Evolutionary conservation across 805 yeast genomes (phyloP).

Genomic region (Metschnikowia lachancei): DNA sequence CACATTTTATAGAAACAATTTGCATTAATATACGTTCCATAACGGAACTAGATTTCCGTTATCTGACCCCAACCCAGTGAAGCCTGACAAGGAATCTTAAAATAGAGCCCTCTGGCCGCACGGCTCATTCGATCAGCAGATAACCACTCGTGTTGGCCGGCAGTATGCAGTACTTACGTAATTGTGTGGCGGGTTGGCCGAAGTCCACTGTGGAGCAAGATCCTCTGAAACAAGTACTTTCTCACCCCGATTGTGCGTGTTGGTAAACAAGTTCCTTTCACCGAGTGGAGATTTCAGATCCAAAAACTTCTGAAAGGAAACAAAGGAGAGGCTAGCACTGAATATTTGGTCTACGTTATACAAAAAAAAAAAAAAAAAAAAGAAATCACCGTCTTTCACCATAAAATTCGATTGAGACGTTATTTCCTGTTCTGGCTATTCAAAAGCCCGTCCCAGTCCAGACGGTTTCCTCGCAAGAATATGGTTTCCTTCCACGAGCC

Average conservation of each 20-base stretch:
- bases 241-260: not conserved
- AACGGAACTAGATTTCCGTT: not conserved
- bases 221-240: not conserved
- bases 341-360: not conserved
- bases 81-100: too few relatives aligned
- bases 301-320: not conserved
- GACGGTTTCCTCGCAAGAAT: not conserved
- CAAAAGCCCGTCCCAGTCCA: constrained; percentile 5
- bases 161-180: constrained; percentile 5
- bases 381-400: not conserved
- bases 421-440: constrained; percentile 11
- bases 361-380: not conserved
- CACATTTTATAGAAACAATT: not conserved
- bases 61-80: too few relatives aligned
- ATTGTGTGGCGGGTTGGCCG: constrained; percentile 1
- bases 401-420: constrained; percentile 11
- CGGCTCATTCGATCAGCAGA: too few relatives aligned
- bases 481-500: constrained; percentile 1
- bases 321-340: not conserved
- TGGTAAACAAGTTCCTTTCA: too few relatives aligned
- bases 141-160: not conserved
- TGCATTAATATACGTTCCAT: not conserved
- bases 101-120: too few relatives aligned
- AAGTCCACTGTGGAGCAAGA: not conserved
- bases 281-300: not conserved